Evolutionary conservation across 768 basidiomycete species (phyloP), one percentile per base, ranked within the genome.

Genomic region (Dendrothele bispora): DNA sequence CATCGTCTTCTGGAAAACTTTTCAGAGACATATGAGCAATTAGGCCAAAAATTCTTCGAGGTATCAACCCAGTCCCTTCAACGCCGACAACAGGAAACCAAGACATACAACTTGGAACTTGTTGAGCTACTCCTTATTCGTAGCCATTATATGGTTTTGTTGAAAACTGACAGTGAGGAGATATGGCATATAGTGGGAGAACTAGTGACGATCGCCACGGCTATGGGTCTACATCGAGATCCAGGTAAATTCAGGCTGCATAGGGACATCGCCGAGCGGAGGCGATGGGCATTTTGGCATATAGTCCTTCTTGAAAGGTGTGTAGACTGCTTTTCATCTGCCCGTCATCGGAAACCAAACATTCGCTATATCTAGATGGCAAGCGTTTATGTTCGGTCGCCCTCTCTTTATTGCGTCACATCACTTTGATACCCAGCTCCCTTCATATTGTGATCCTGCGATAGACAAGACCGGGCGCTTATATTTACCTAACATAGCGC

Each of bases 251-350:
- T 83, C 77, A 77, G 78, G 51, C 84, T 89, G 75, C 79, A 76
- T 41, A 74, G 75, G 48, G 82, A 82, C 49, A 67, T 83, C 8
- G 84, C 87, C 28, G 90, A 91, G 62, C 77, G 90, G 48, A 73
- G 91, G 42, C 73, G 90, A 45, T 91, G 90, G 90, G 87, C 88
- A 6, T 92, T 90, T 90, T 92, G 90, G 90, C 88, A 92, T 64
- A 88, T 89, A 51, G 66, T 92, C 29, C 71, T 89, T 43, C 73
- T 91, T 26, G 90, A 91, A 69, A 74, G 88, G 88, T 86, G 43
- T 28, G 79, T 43, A 30, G 7, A 21, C 44, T 12, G 35, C 44
- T 49, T 53, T 47, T 44, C 6, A 28, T 35, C 48, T 39, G 18
- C 44, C 36, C 37, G 30, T 45, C 37, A 46, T 49, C 49, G 41